phyloP scores from a whole-genome alignment of 2,329 filamentous ascomycete species.

The Cryphonectria radicalis region DNA sequence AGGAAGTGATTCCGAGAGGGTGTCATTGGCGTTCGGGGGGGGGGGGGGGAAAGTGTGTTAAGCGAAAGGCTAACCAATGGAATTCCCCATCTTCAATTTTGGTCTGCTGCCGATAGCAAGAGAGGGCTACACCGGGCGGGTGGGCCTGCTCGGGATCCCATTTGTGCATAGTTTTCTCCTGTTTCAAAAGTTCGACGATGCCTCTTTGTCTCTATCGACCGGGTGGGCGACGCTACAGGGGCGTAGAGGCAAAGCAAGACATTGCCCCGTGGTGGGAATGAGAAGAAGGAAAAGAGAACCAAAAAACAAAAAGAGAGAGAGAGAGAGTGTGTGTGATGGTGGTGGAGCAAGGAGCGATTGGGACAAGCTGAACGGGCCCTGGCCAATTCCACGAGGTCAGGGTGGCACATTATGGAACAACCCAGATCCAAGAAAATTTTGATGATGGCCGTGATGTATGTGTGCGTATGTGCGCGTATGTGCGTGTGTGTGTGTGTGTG shows the following conservation, averaged over 20 bases:
- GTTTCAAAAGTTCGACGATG: slow-evolving; percentile 21
- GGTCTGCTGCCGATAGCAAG: slow-evolving; percentile 2
- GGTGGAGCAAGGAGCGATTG: neutral
- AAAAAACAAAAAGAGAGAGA: neutral
- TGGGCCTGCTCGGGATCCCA: slow-evolving; percentile 9
- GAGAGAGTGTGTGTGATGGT: too few relatives aligned
- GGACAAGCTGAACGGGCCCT: neutral
- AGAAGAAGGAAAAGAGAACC: neutral
- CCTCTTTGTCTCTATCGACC: neutral
- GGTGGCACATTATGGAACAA: slow-evolving; percentile 7
- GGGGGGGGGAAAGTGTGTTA: slow-evolving; percentile 9
- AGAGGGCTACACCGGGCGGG: neutral
- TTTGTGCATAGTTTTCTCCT: slow-evolving; percentile 18
- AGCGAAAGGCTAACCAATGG: slow-evolving; percentile 21
- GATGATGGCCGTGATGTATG: neutral
- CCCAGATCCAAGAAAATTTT: slow-evolving; percentile 1
- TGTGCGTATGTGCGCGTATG: neutral
- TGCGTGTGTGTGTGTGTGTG: neutral
- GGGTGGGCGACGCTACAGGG: neutral
- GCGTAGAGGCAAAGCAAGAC: neutral
- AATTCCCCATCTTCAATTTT: slow-evolving; percentile 12
- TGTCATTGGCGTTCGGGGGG: slow-evolving; percentile 19
- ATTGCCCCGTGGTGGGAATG: neutral
- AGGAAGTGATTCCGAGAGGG: slow-evolving; percentile 25
- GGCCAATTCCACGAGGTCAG: slow-evolving; percentile 5